phyloP scores from a whole-genome alignment of 176 grass and related monocot species.

The Avena insularis region DNA sequence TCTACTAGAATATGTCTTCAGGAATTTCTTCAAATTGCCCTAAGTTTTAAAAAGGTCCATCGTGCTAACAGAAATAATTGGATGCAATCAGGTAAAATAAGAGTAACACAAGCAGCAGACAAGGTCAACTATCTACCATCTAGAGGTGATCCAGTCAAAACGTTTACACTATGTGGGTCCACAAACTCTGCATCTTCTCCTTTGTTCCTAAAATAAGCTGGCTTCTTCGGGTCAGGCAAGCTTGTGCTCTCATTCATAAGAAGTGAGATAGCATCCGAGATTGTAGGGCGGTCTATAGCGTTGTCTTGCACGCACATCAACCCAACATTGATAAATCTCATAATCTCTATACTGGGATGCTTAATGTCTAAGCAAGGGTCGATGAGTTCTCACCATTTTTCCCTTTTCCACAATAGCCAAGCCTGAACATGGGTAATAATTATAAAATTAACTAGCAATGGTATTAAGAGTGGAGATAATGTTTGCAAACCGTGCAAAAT shows the following conservation, averaged over 20 bases:
- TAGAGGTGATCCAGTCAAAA: background rate
- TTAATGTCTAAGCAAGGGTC: slow-evolving; percentile 27
- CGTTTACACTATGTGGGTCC: background rate
- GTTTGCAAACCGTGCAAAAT: background rate
- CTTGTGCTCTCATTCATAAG: slow-evolving; percentile 6
- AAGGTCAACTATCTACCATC: slow-evolving; percentile 16
- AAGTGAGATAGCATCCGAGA: slow-evolving; percentile 1
- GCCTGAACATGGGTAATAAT: background rate
- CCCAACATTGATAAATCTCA: slow-evolving; percentile 33
- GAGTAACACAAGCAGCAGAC: background rate
- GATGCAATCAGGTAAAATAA: background rate
- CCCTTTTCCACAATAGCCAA: slow-evolving; percentile 20
- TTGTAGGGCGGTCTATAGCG: slow-evolving; percentile 17
- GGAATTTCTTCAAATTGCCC: background rate
- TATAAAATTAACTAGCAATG: background rate
- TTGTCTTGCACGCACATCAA: slow-evolving; percentile 37
- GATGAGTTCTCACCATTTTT: slow-evolving; percentile 16
- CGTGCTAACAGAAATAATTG: background rate
- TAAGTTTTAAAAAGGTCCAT: background rate
- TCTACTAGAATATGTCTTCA: background rate
- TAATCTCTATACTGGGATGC: slow-evolving; percentile 15
- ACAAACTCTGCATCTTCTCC: background rate
- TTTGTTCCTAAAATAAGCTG: slow-evolving; percentile 28
- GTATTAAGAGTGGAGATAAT: background rate
- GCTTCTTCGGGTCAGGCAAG: slow-evolving; percentile 15